Percentiles rank a stretch among this genome's conserved stretches.
These are phyloP conservation scores for Jackrogersella minutella DNA, from an alignment of 495 filamentous ascomycete species.

Conservation along the genomic window DNA sequence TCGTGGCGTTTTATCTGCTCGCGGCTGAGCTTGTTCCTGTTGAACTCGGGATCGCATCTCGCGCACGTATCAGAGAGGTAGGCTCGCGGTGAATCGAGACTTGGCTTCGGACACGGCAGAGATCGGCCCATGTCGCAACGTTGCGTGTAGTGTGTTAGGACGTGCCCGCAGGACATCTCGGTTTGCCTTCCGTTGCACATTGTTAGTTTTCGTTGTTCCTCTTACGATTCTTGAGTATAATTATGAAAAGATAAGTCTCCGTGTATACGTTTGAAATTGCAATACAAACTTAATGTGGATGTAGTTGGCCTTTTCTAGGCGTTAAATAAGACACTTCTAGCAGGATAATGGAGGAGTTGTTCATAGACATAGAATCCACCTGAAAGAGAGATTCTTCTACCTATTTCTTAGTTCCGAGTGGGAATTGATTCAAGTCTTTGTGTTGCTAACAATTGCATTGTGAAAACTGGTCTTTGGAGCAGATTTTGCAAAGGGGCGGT, in stretches of 20 bases:
- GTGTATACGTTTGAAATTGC: not conserved
- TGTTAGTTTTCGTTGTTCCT: not conserved
- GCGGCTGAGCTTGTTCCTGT: conserved; percentile 12
- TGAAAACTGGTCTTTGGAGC: not conserved
- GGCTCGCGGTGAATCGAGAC: not conserved
- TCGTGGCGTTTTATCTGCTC: not conserved
- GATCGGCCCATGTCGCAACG: conserved; percentile 15
- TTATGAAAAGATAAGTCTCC: not conserved
- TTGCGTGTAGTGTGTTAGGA: conserved; percentile 29
- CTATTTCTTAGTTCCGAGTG: not conserved
- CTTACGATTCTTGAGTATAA: not conserved
- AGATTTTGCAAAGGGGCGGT: not conserved
- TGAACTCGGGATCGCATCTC: conserved; percentile 34
- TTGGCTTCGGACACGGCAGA: conserved; percentile 6
- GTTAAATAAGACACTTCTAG: conserved; percentile 9
- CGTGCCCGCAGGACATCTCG: conserved; percentile 36
- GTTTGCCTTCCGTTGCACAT: conserved; percentile 40
- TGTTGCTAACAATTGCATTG: conserved; percentile 11
- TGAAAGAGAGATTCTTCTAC: not conserved
- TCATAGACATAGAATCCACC: not conserved
- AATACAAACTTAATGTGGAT: not conserved
- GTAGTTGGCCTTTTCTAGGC: too few species aligned
- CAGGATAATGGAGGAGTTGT: not conserved
- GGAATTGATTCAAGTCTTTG: not conserved
- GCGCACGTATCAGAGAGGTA: conserved; percentile 42